Percentiles rank a stretch among this genome's conserved stretches.
Conservation (phyloP, 108 stramenopile species). For the Cyclotella baltica region DNA sequence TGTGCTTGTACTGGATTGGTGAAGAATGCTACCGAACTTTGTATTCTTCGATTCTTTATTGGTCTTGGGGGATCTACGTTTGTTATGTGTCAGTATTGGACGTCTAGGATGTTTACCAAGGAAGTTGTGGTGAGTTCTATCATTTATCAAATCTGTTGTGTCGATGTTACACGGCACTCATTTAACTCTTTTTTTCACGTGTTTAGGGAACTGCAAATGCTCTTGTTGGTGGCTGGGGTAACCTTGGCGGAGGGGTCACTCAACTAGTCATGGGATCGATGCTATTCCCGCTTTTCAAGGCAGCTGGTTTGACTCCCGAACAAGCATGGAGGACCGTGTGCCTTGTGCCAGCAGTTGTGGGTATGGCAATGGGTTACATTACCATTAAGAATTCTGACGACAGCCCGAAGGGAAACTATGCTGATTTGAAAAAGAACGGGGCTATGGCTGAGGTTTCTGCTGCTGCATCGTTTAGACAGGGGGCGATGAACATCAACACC, state of each 20-base stretch:
- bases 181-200: background rate
- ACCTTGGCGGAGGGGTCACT: conserved; percentile 87
- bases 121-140: conserved; percentile 67
- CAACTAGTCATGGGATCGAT: conserved; percentile 73
- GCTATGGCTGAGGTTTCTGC: conserved; percentile 81
- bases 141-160: no score
- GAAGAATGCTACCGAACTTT: conserved; percentile 60
- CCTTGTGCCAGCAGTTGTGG: conserved; percentile 80
- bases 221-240: conserved; percentile 76
- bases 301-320: conserved; percentile 55
- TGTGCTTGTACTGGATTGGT: conserved; percentile 75
- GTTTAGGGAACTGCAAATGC: conserved; percentile 85
- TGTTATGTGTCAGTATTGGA: conserved; percentile 91
- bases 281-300: conserved; percentile 76
- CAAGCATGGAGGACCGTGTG: conserved; percentile 80
- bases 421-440: conserved; percentile 77
- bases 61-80: conserved; percentile 86
- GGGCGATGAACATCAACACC: conserved; percentile 82
- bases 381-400: conserved; percentile 57
- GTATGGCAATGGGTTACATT: conserved; percentile 48
- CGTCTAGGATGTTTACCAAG: conserved; percentile 81
- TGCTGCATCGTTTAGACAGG: conserved; percentile 67
- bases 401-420: conserved; percentile 89
- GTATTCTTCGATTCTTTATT: conserved; percentile 79
- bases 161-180: no score